These are phyloP conservation scores for Boletus sensibilis DNA, from an alignment of 768 basidiomycete genomes.

Conservation along the genomic window DNA sequence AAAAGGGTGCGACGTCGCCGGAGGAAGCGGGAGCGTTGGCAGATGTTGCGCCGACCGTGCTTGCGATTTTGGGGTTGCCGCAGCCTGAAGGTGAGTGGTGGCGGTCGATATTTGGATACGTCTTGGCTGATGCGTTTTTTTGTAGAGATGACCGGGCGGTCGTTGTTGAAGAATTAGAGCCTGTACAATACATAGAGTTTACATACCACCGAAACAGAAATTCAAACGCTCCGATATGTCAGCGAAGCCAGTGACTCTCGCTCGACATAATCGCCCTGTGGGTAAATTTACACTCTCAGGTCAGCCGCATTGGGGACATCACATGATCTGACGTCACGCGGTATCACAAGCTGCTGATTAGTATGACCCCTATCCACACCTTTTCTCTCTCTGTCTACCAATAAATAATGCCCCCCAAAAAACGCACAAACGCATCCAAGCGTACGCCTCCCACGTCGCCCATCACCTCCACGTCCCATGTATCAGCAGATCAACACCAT, in stretches of 20 bases:
- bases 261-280: too few species aligned
- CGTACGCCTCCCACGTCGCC: constrained; percentile 6
- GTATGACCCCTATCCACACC: too few species aligned
- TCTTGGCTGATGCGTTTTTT: background rate
- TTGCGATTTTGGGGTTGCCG: constrained; percentile 72
- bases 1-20: constrained; percentile 43
- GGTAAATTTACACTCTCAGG: too few species aligned
- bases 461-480: constrained; percentile 6
- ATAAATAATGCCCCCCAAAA: constrained; percentile 17
- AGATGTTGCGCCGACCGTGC: constrained; percentile 87
- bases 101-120: background rate
- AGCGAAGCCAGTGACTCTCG: too few species aligned
- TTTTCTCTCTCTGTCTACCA: background rate
- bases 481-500: constrained; percentile 10
- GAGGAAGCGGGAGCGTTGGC: constrained; percentile 76
- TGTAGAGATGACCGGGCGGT: constrained; percentile 32
- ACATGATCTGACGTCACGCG: constrained; percentile 23
- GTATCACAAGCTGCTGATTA: background rate
- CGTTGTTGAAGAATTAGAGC: constrained; percentile 28
- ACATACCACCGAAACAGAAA: background rate
- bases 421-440: constrained; percentile 15
- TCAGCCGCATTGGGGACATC: too few species aligned
- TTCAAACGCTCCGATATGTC: too few species aligned
- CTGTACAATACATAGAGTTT: constrained; percentile 12
- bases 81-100: constrained; percentile 60